Percentiles rank a stretch among this genome's conserved stretches.
Evolutionary conservation across 495 filamentous ascomycete genomes (phyloP).

Genomic region (Aspergillus avenaceus): DNA sequence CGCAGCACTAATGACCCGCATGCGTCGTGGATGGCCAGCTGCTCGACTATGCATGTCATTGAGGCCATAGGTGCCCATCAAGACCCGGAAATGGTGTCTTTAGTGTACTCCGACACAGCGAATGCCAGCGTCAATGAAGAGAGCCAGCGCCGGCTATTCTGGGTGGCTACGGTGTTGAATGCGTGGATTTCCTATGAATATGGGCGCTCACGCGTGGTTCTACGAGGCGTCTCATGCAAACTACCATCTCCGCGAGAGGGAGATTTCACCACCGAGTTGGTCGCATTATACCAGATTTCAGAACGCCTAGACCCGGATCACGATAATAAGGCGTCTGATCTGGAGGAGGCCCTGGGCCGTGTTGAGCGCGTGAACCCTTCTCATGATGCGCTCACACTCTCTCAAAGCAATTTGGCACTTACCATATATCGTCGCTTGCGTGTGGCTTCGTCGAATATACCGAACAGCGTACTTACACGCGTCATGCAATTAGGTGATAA

Average conservation of each 20-base stretch:
- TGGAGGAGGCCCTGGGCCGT: constrained; percentile 5
- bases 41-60: constrained; percentile 44
- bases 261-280: constrained; percentile 7
- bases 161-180: constrained; percentile 12
- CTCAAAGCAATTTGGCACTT: constrained; percentile 5
- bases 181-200: constrained; percentile 21
- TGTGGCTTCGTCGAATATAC: constrained; percentile 7
- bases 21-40: constrained; percentile 46
- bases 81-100: neutral
- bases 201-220: constrained; percentile 9
- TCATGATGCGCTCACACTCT: neutral
- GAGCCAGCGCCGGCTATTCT: constrained; percentile 19
- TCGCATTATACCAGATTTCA: constrained; percentile 12
- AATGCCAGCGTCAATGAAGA: constrained; percentile 25
- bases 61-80: constrained; percentile 42
- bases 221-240: constrained; percentile 1
- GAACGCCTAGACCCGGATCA: constrained; percentile 13
- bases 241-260: neutral
- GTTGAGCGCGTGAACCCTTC: constrained; percentile 1
- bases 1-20: constrained; percentile 41
- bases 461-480: constrained; percentile 14
- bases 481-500: constrained; percentile 24
- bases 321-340: neutral
- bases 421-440: constrained; percentile 16
- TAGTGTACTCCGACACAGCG: neutral